Evolutionary conservation across 108 stramenopile genomes (phyloP), one percentile per base, ranked within the genome.

Genomic region (Discostella pseudostelligera): DNA sequence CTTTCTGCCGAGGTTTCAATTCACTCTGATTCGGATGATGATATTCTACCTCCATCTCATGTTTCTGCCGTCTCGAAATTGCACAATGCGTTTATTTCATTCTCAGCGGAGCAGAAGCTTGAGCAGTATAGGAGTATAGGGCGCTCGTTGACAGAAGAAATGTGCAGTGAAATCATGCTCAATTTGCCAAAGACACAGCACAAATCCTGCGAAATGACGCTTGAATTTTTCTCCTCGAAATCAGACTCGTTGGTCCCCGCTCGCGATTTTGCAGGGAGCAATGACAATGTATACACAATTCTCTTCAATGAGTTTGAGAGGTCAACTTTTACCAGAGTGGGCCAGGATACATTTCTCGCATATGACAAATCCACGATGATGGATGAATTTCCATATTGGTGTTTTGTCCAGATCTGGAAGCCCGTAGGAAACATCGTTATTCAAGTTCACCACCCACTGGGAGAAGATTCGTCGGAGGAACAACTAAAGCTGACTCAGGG

Each of bases 391-490:
- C 69, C 60, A 35, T 87, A 75, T 61, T 90, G 84, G 82, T 84
- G 83, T 58, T 86, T 87, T 50, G 45, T 86, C 8, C 74, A 78
- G n/a, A 57, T 87, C 14, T 48, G 59, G 25, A 58, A n/a, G n/a
- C n/a, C n/a, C n/a, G n/a, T 32, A 32, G 85, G 88, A 35, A 61
- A 60, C 16, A 69, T 88, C 20, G 45, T 56, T 10, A 67, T 80
- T 21, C 64, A 84, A 72, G 81, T 85, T 35, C 79, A 85, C 60
- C 90, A 91, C 56, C 86, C 87, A 11, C 63, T 43, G 9, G 90
- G 90, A n/a, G 57, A 65, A 35, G 64, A 74, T 44, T 64, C 56
- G 22, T 83, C 83, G 13, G 59, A 63, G 20, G 56, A 65, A 45
- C 65, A 77, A 5, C 25, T 80, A 25, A 57, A 66, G 43, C 57